Conservation (phyloP, 2,329 filamentous ascomycete genomes). For the Fusarium bactridioides region DNA sequence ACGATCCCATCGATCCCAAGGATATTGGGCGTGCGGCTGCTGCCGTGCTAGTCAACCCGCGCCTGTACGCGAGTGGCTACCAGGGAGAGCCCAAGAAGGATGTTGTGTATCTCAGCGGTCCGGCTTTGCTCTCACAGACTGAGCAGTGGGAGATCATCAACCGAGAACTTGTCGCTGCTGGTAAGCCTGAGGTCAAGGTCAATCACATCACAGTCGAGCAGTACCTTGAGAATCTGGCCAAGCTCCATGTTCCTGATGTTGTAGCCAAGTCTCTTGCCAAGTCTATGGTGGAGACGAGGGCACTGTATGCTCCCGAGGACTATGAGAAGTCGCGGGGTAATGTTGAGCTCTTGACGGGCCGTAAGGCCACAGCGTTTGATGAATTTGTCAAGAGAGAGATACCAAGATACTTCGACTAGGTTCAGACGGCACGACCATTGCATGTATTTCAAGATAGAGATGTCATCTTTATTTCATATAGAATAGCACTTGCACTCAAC, state of each 20-base stretch:
- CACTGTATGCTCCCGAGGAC: not conserved
- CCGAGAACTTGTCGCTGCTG: not conserved
- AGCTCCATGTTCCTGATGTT: not conserved
- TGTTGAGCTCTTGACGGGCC: not conserved
- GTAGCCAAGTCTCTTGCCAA: not conserved
- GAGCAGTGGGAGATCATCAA: not conserved
- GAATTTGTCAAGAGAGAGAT: not conserved
- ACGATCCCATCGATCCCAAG: not conserved
- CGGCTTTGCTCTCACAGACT: not conserved
- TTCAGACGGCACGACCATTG: not conserved
- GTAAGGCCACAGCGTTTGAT: not conserved
- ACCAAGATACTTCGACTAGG: not conserved
- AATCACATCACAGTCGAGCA: not conserved
- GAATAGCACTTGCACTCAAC: not conserved
- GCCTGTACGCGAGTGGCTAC: not conserved
- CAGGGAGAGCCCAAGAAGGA: not conserved
- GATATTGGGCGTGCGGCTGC: not conserved
- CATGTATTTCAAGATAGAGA: not conserved
- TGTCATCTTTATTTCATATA: not conserved
- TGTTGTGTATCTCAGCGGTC: not conserved
- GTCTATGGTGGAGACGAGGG: not conserved
- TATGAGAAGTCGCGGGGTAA: not conserved
- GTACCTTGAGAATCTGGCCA: not conserved
- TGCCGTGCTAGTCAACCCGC: not conserved
- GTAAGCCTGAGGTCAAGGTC: not conserved